A percentile compares a stretch with the other conserved stretches of the same genome.
Evolutionary conservation across 495 filamentous ascomycete genomes (phyloP).

Genomic region (Rostrohypoxylon terebratum): DNA sequence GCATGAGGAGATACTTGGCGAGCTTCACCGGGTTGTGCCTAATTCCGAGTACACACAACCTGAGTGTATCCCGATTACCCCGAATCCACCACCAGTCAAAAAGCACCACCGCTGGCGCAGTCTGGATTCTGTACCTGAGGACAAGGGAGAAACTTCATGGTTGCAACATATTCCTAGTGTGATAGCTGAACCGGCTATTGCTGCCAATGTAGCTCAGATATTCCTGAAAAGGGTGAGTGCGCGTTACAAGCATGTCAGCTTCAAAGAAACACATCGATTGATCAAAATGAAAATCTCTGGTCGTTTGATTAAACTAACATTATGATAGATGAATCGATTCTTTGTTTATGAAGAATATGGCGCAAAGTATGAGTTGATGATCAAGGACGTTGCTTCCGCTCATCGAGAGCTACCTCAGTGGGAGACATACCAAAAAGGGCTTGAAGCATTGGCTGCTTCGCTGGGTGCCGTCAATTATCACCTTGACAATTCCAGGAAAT

Average conservation of each 20-base stretch:
- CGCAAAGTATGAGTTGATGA: conserved; percentile 85
- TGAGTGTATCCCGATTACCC: conserved; percentile 44
- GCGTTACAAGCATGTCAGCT: not conserved
- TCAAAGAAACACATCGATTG: not conserved
- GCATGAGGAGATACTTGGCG: conserved; percentile 75
- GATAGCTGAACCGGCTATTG: conserved; percentile 76
- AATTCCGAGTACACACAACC: conserved; percentile 69
- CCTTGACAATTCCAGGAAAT: conserved; percentile 72
- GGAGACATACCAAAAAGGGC: conserved; percentile 83
- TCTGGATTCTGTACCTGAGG: conserved; percentile 69
- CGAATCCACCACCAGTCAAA: conserved; percentile 42
- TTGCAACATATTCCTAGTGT: conserved; percentile 63
- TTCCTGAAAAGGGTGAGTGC: conserved; percentile 77
- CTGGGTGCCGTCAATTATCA: conserved; percentile 76
- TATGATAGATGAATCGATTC: conserved; percentile 78
- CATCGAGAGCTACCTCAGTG: conserved; percentile 79
- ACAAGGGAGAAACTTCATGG: conserved; percentile 54
- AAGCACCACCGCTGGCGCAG: conserved; percentile 69
- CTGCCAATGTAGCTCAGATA: conserved; percentile 78
- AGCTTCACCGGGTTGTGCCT: conserved; percentile 71
- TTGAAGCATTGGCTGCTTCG: conserved; percentile 85
- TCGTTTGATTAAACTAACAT: conserved; percentile 35
- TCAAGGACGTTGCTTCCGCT: conserved; percentile 76
- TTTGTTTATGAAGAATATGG: conserved; percentile 89
- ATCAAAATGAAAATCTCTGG: not conserved